Base-by-base conservation (phyloP, 2,329 filamentous ascomycete genomes). In the Diaporthe citrichinensis region DNA sequence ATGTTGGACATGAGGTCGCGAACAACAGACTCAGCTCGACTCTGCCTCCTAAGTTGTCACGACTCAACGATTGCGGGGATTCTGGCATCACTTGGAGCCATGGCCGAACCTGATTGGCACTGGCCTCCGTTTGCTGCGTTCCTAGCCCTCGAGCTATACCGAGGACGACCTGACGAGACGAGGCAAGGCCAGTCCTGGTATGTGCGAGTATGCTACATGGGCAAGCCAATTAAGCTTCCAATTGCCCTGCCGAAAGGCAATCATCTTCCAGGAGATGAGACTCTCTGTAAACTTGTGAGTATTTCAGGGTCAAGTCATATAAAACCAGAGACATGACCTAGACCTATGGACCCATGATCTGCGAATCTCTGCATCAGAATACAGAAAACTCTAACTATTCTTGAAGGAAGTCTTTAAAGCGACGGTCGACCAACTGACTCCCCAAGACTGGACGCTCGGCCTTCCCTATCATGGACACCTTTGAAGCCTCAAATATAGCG, bases 131-230 rank as follows among this genome's bases (percentile, higher is more conserved):
- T 55, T 12, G 51, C 51, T 31, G 51, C 51, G 4, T 55, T 28
- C 51, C 51, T 55, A 3, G n/a, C 10, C 1, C 9, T 55, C n/a
- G 51, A 55, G n/a, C 51, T 55, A 31, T 55, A 55, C 51, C 51
- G 51, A 55, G 51, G 51, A 28, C 51, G 15, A 28, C n/a, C 51
- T 55, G 51, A 55, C n/a, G n/a, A 55, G 51, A 55, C n/a, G 25
- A 55, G 25, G 12, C 51, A 28, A 28, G 10, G 0, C n/a, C 9
- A 55, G n/a, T 9, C 4, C 51, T 55, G 51, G 51, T 55, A 55
- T 55, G 51, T 28, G n/a, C 51, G 51, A 31, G 51, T 55, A 31
- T 55, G n/a, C 51, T 55, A 55, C 51, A 55, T 55, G 51, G 51
- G 51, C 10, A 17, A 55, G 51, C 51, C 51, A 7, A 12, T 55